Evolutionary conservation across 768 basidiomycete genomes (phyloP), one percentile per base, ranked within the genome.

Genomic region (Podaxis rugospora): DNA sequence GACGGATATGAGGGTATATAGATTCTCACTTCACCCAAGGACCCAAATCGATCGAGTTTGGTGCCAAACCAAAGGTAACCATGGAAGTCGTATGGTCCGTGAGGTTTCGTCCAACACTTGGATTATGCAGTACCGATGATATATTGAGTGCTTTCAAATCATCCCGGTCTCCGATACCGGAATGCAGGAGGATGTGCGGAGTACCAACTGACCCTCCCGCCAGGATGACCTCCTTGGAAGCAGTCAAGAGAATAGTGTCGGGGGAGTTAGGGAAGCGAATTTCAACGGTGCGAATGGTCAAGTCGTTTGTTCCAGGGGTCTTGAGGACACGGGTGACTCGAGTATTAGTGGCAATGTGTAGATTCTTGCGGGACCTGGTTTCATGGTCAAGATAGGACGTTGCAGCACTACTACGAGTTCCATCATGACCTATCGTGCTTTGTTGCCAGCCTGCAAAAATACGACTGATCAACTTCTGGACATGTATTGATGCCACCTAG

Each of bases 271-370:
- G 42, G 18, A 44, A 60, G 10, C 59, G 51, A 10, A 61, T 56
- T 21, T 64, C 63, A 40, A 64, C 50, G 2, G 63, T 57, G 10
- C 63, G 54, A 35, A 64, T 54, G 16, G 37, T 55, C 39, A 57
- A 32, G 18, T 10, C 56, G 32, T 46, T 28, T 5, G 10, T 52
- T 16, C 5, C 40, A 14, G 18, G 4, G 21, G 1, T 32, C 25
- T 55, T 52, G 5, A 65, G 59, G 16, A 71, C 53, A 16, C 66
- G 65, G 4, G 64, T 66, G 4, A 70, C 73, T 46, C 66, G 66
- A 1, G 71, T 69, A 50, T 72, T 66, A 4, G 72, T 39, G 3
- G 75, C 40, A n/a, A 76, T 66, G 27, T 73, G 60, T 13, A 76
- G 50, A 56, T 76, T 76, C 16, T 47, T 35, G 3, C 74, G 68